Evolutionary conservation across 164 flowering plant species (phyloP).

Genomic region (Macadamia integrifolia): DNA sequence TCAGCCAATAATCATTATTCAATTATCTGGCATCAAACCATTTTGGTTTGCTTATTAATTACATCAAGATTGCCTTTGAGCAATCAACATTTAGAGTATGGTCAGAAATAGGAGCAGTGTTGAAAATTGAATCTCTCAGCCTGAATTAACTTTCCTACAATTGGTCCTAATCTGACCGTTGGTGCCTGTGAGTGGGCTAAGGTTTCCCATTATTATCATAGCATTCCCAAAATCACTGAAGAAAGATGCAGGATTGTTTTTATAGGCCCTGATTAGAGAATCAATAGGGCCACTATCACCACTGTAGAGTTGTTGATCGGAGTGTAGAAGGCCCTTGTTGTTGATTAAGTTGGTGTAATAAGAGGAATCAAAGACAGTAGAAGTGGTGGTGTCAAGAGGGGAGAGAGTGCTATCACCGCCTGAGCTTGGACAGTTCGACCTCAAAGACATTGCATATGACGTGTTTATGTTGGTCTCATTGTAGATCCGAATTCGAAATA

Average conservation of each 20-base stretch:
- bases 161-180: constrained; percentile 22
- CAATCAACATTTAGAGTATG: too few species aligned
- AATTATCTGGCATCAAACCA: too few species aligned
- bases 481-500: constrained; percentile 20
- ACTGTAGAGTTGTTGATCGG: constrained; percentile 27
- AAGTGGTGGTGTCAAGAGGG: constrained; percentile 19
- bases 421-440: constrained; percentile 18
- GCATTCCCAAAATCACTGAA: constrained; percentile 18
- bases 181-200: constrained; percentile 26
- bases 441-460: constrained; percentile 6
- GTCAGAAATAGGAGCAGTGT: too few species aligned
- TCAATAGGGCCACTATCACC: constrained; percentile 19
- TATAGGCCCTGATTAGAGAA: constrained; percentile 15
- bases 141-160: constrained; percentile 23
- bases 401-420: constrained; percentile 19
- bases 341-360: constrained; percentile 22
- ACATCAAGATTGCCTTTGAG: too few species aligned
- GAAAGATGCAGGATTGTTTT: constrained; percentile 10
- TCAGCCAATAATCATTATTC: too few species aligned
- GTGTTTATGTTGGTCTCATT: constrained; percentile 22
- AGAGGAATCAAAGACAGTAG: constrained; percentile 13
- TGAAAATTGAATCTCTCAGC: too few species aligned
- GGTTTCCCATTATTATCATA: constrained; percentile 30
- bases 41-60: too few species aligned
- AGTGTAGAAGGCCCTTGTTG: constrained; percentile 25